Percentiles rank a stretch among this genome's conserved stretches.
Evolutionary conservation across 805 yeast genomes (phyloP).

Genomic region (Naumovozyma castellii): DNA sequence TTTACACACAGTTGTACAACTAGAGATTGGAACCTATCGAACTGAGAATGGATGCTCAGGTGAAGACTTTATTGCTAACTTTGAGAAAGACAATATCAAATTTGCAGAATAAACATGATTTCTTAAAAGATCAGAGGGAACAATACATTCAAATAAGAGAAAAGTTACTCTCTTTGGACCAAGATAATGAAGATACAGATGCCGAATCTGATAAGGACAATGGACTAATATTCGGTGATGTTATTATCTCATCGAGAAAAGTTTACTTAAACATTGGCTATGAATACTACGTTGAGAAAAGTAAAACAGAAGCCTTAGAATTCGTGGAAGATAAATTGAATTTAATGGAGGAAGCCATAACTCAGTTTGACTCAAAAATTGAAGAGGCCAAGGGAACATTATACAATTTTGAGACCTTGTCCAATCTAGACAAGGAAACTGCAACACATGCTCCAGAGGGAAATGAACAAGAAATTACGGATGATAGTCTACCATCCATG

Average conservation of each 20-base stretch:
- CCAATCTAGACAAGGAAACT: conserved; percentile 3
- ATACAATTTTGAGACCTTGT: conserved; percentile 13
- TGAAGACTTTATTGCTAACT: conserved; percentile 12
- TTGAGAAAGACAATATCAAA: conserved; percentile 17
- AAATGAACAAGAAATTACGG: conserved; percentile 4
- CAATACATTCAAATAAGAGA: conserved; percentile 17
- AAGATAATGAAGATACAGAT: conserved; percentile 2
- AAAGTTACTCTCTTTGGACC: conserved; percentile 5
- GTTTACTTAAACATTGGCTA: conserved; percentile 25
- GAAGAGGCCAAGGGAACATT: conserved; percentile 33
- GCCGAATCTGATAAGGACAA: conserved; percentile 7
- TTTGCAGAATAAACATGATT: conserved; percentile 17
- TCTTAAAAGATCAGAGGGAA: conserved; percentile 21
- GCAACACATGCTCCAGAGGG: not conserved
- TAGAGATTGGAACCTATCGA: not conserved
- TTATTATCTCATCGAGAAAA: conserved; percentile 19
- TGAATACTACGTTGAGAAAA: conserved; percentile 27
- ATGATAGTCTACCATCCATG: conserved; percentile 51
- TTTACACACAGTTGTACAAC: no score
- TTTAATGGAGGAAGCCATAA: conserved; percentile 32
- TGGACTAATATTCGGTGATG: conserved; percentile 26
- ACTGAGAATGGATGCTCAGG: conserved; percentile 6
- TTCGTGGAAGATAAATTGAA: conserved; percentile 20
- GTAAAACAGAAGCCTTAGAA: conserved; percentile 14
- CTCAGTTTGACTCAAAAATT: conserved; percentile 33